Conservation (phyloP, 306 rosid genomes). For the Quercus gilva region DNA sequence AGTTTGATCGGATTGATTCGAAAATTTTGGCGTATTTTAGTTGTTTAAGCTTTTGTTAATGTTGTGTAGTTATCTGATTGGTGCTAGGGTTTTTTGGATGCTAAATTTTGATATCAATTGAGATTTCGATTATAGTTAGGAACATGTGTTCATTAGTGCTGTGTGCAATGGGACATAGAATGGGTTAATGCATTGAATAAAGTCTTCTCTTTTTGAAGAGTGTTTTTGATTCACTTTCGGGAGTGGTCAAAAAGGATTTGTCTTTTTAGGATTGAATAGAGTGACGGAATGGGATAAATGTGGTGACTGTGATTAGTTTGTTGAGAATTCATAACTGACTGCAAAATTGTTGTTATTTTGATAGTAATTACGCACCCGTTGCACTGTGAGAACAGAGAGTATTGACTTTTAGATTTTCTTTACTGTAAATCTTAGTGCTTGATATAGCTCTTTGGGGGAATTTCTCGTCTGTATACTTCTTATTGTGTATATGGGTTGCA, state of each 20-base stretch:
- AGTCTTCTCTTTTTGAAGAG: not conserved
- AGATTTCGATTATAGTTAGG: not conserved
- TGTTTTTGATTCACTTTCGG: not conserved
- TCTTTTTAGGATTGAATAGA: no score
- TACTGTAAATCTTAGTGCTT: not conserved
- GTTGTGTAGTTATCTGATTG: not conserved
- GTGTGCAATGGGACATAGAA: not conserved
- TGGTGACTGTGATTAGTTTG: no score
- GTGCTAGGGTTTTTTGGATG: not conserved
- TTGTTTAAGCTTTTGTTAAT: slow-evolving; percentile 12
- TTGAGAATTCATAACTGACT: no score
- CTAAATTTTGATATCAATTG: not conserved
- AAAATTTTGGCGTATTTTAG: slow-evolving; percentile 5
- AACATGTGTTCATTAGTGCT: no score
- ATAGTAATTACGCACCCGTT: fast-evolving
- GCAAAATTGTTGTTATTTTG: no score
- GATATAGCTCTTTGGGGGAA: not conserved
- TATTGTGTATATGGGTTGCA: not conserved
- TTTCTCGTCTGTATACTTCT: not conserved
- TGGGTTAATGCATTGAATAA: not conserved
- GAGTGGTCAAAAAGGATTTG: not conserved
- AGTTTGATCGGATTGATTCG: slow-evolving; percentile 16
- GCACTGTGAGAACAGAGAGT: no score
- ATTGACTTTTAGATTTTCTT: not conserved
- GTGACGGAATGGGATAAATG: no score